These are phyloP conservation scores for Rubia yunnanensis DNA, from an alignment of 257 asterid species.

Conservation along the genomic window DNA sequence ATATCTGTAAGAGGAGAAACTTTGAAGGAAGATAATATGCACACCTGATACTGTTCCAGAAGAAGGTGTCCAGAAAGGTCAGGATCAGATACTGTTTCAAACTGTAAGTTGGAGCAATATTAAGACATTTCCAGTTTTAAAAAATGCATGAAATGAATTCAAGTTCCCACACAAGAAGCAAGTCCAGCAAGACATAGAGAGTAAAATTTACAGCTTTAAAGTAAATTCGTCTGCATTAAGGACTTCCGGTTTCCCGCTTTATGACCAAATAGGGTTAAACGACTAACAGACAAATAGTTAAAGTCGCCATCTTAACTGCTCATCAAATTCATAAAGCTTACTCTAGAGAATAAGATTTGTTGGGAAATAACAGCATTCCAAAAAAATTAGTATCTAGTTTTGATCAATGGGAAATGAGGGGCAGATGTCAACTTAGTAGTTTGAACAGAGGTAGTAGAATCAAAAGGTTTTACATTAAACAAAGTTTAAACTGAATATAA, in stretches of 20 bases:
- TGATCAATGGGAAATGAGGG: too few species aligned
- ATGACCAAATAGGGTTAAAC: not conserved
- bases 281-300: not conserved
- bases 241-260: not conserved
- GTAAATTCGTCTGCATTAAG: not conserved
- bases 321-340: not conserved
- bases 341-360: not conserved
- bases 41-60: conserved; percentile 95
- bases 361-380: not conserved
- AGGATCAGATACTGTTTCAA: conserved; percentile 77
- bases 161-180: not conserved
- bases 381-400: too few species aligned
- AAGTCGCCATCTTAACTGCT: not conserved
- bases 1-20: conserved; percentile 13
- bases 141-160: not conserved
- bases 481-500: too few species aligned
- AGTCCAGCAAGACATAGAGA: not conserved
- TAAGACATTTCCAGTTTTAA: not conserved
- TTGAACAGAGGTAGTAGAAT: too few species aligned
- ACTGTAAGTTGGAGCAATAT: conserved; percentile 31
- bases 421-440: too few species aligned
- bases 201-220: not conserved
- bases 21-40: conserved; percentile 12
- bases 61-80: conserved; percentile 94
- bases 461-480: too few species aligned